Conservation (phyloP, 2,329 filamentous ascomycete genomes). For the Trichoderma koningiopsis region DNA sequence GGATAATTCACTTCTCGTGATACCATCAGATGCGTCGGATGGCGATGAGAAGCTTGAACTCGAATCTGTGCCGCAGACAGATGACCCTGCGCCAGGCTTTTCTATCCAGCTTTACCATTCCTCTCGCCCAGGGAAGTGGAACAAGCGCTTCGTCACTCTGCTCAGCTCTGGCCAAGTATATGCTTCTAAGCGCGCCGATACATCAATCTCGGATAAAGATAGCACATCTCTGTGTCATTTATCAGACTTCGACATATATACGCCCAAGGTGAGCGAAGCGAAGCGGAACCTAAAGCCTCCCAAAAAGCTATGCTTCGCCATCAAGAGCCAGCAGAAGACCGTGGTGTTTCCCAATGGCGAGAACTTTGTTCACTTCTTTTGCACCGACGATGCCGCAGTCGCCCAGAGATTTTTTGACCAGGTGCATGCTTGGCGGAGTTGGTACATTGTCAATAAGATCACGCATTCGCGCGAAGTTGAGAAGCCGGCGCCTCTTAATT, state of each 20-base stretch:
- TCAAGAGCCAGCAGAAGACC: slow-evolving; percentile 91
- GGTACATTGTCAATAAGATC: slow-evolving; percentile 80
- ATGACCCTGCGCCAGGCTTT: slow-evolving; percentile 65
- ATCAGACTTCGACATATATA: slow-evolving; percentile 91
- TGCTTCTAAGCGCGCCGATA: slow-evolving; percentile 69
- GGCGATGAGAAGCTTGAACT: slow-evolving; percentile 65
- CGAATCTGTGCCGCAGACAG: slow-evolving; percentile 59
- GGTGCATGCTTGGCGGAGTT: slow-evolving; percentile 84
- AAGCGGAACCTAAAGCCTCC: slow-evolving; percentile 77
- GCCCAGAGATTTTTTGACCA: slow-evolving; percentile 70
- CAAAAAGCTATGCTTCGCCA: slow-evolving; percentile 80
- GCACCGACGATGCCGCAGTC: slow-evolving; percentile 68
- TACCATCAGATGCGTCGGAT: slow-evolving; percentile 59
- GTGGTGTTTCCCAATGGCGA: slow-evolving; percentile 78
- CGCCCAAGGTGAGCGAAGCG: slow-evolving; percentile 67
- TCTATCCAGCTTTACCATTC: slow-evolving; percentile 78
- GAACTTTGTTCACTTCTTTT: slow-evolving; percentile 92
- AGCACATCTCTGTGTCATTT: slow-evolving; percentile 75
- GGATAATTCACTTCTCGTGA: slow-evolving; percentile 72
- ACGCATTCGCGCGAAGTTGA: slow-evolving; percentile 49
- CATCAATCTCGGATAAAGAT: slow-evolving; percentile 65
- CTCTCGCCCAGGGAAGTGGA: slow-evolving; percentile 82
- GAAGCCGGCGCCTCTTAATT: slow-evolving; percentile 29
- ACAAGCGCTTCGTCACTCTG: slow-evolving; percentile 78
- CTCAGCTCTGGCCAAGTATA: slow-evolving; percentile 71